Conservation (phyloP, 768 basidiomycete species). For the Xerocomus spinulosus region DNA sequence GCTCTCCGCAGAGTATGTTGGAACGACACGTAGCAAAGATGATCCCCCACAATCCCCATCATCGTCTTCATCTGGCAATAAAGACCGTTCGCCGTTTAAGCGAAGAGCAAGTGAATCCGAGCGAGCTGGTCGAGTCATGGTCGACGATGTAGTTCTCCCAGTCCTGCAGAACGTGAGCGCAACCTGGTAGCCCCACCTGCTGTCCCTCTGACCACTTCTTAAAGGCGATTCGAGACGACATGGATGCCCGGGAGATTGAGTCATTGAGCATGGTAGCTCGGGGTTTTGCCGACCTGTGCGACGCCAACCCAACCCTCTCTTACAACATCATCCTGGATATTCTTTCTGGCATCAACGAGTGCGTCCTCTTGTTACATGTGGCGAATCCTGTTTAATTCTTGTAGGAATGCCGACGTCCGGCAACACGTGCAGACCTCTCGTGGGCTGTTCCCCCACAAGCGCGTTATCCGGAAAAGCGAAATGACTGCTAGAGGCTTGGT, state of each 20-base stretch:
- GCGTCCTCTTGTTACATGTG: constrained; percentile 29
- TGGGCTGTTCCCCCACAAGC: constrained; percentile 75
- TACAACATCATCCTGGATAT: constrained; percentile 89
- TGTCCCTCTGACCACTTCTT: constrained; percentile 3
- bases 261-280: constrained; percentile 84
- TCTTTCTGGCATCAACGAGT: constrained; percentile 89
- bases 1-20: constrained; percentile 77
- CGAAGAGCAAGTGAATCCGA: constrained; percentile 51
- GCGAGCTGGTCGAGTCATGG: constrained; percentile 63
- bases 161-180: constrained; percentile 64
- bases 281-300: constrained; percentile 83
- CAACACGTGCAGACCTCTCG: constrained; percentile 81
- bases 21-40: constrained; percentile 57
- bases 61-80: constrained; percentile 42
- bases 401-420: constrained; percentile 71
- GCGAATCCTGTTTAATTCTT: constrained; percentile 3
- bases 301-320: constrained; percentile 77
- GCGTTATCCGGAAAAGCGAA: constrained; percentile 73
- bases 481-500: constrained; percentile 82
- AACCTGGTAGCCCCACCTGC: not conserved
- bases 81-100: constrained; percentile 38
- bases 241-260: constrained; percentile 85
- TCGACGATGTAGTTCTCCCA: constrained; percentile 84
- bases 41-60: constrained; percentile 39
- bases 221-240: constrained; percentile 74